Base-by-base conservation (phyloP, 2,329 filamentous ascomycete genomes). In the Nakataea oryzae region DNA sequence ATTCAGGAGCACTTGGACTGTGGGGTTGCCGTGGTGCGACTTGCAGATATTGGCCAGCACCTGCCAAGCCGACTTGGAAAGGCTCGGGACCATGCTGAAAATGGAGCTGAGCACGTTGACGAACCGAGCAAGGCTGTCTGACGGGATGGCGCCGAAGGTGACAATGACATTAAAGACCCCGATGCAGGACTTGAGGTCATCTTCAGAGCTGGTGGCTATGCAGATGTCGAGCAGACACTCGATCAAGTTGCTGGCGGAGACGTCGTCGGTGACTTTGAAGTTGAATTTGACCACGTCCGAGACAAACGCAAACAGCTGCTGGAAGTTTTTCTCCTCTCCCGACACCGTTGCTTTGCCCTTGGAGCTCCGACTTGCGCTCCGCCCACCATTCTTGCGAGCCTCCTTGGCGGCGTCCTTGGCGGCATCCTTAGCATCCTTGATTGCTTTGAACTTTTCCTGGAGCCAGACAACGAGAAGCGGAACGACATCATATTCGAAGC, bases 251-350 rank as follows among this genome's bases (percentile, higher is more conserved):
- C 80, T 80, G 26, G 89, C 78, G 57, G 87, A 83, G 34, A 79
- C 74, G 65, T 89, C 86, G 65, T 82, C 81, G 28, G 88, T 85
- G 34, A 85, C 80, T 66, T 86, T 88, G 71, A 86, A 88, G 70
- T 87, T 90, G 77, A 90, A 92, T 70, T 90, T 91, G 75, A 90
- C 85, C 61, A 90, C 79, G 65, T 89, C 85, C 63, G 82, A 80
- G 61, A 88, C 79, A 66, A 86, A 89, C 14, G 77, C 73, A 69
- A 91, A 91, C 2, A 91, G 74, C 58, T 83, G 80, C 2, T 81
- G 75, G 61, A 92, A 76, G 67, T 85, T 86, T 66, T 81, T 80
- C 64, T 88, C 86, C 68, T 87, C 85, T 30, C 76, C 78, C 3
- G 75, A 74, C 6, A 70, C 71, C 27, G 74, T 71, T 9, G 72